Conservation (phyloP, 176 grass and related monocot genomes). For the Aegilops speltoides region DNA sequence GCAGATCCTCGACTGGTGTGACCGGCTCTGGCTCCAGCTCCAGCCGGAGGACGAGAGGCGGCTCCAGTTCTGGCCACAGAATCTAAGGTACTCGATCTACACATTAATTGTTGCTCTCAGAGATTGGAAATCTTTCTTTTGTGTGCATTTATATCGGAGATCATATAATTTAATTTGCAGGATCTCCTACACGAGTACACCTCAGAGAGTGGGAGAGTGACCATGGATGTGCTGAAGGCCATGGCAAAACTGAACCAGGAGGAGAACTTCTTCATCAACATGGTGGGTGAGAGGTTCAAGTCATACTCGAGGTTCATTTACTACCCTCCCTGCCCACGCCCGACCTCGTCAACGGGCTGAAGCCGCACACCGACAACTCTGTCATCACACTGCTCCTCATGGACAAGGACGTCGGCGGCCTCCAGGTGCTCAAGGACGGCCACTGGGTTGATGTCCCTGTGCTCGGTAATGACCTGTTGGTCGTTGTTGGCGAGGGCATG, state of each 20-base stretch:
- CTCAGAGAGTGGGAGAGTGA: constrained; percentile 6
- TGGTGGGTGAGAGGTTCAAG: constrained; percentile 24
- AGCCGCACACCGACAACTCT: constrained; percentile 63
- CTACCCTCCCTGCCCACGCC: constrained; percentile 51
- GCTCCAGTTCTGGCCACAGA: constrained; percentile 36
- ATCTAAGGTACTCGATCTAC: no score
- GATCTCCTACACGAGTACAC: constrained; percentile 46
- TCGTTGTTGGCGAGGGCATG: constrained; percentile 53
- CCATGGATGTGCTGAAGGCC: constrained; percentile 18
- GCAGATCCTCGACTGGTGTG: constrained; percentile 56
- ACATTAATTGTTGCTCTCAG: no score
- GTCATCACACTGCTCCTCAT: constrained; percentile 48
- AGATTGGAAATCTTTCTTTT: no score
- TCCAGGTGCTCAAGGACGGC: constrained; percentile 41
- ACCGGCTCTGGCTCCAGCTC: constrained; percentile 48
- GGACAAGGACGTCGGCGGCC: constrained; percentile 49
- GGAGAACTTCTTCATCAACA: constrained; percentile 33
- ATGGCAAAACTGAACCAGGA: constrained; percentile 35
- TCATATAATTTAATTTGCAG: not conserved
- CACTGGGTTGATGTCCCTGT: constrained; percentile 46
- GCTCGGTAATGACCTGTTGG: constrained; percentile 18
- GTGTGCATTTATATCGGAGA: no score
- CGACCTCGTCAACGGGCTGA: constrained; percentile 59
- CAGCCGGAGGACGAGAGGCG: constrained; percentile 36
- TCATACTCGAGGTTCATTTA: constrained; percentile 45